phyloP scores from a whole-genome alignment of 2,329 filamentous ascomycete genomes.

The Cladosporium sp. region DNA sequence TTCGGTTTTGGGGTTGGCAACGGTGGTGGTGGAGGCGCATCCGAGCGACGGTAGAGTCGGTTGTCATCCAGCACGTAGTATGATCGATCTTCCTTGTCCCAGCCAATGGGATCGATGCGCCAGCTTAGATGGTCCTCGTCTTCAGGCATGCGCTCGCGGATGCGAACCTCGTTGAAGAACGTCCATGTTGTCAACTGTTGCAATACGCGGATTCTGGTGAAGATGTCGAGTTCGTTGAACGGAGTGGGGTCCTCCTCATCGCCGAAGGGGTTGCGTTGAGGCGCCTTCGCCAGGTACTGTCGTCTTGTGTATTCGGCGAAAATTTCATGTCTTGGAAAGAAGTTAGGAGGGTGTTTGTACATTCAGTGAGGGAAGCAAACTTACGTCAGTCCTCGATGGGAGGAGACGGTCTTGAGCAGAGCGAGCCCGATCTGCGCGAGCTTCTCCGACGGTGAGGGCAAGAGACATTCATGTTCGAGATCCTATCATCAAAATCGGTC shows the following conservation, averaged over 20 bases:
- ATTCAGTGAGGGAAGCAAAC: conserved; percentile 32
- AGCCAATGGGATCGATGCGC: conserved; percentile 77
- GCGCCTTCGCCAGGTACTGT: conserved; percentile 80
- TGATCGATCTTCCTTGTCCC: conserved; percentile 79
- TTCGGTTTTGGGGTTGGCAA: conserved; percentile 53
- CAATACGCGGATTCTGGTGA: conserved; percentile 75
- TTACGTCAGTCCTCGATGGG: conserved; percentile 86
- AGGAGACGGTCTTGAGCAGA: conserved; percentile 88
- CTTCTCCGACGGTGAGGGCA: conserved; percentile 65
- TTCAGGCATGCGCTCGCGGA: conserved; percentile 82
- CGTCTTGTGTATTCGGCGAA: conserved; percentile 92
- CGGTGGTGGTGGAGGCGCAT: conserved; percentile 59
- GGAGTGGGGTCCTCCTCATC: conserved; percentile 65
- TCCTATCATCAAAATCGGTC: conserved; percentile 53
- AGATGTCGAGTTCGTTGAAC: conserved; percentile 78
- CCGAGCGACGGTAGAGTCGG: conserved; percentile 82
- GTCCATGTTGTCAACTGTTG: conserved; percentile 89
- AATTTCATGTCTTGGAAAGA: conserved; percentile 65
- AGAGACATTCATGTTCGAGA: conserved; percentile 83
- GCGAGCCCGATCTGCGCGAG: conserved; percentile 79
- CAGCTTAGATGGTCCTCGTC: conserved; percentile 53
- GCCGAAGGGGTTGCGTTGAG: conserved; percentile 79
- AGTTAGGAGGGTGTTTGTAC: conserved; percentile 13
- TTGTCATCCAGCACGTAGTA: conserved; percentile 95
- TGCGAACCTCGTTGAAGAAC: conserved; percentile 78